Conservation (phyloP, 2,329 filamentous ascomycete species). For the Neoscytalidium dimidiatum region DNA sequence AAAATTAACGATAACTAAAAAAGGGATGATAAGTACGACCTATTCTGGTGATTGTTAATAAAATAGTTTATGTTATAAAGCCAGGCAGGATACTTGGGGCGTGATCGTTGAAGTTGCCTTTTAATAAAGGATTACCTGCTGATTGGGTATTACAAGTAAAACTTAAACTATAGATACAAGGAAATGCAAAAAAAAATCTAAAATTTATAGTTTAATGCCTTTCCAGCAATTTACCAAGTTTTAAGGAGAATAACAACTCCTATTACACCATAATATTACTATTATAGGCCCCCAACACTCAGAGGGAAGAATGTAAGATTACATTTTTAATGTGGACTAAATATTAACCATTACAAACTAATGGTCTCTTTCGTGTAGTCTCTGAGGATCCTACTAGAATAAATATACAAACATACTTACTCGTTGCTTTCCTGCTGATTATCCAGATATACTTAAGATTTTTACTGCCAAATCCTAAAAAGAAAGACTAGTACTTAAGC, state of each 20-base stretch:
- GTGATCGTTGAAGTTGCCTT: background rate
- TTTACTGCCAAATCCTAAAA: background rate
- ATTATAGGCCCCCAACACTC: constrained; percentile 8
- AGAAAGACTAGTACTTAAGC: background rate
- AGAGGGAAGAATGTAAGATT: constrained; percentile 6
- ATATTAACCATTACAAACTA: background rate
- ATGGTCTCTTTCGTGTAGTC: constrained; percentile 4
- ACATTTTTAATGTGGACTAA: background rate
- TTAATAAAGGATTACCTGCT: background rate
- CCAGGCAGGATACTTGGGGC: background rate
- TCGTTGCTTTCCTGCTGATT: background rate
- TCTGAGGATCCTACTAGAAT: background rate
- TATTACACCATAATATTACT: constrained; percentile 21
- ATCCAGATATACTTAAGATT: constrained; percentile 4
- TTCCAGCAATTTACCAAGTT: background rate
- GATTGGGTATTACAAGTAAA: background rate
- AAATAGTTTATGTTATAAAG: background rate
- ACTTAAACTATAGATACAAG: background rate
- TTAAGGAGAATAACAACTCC: background rate
- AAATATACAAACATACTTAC: constrained; percentile 8
- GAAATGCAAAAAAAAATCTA: background rate
- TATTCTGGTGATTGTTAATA: background rate
- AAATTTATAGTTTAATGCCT: background rate
- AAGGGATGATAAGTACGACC: background rate
- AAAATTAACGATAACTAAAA: background rate